A percentile compares a stretch with the other conserved stretches of the same genome.
These are phyloP conservation scores for Kokia cookei DNA, from an alignment of 441 rosid species.

Conservation along the genomic window DNA sequence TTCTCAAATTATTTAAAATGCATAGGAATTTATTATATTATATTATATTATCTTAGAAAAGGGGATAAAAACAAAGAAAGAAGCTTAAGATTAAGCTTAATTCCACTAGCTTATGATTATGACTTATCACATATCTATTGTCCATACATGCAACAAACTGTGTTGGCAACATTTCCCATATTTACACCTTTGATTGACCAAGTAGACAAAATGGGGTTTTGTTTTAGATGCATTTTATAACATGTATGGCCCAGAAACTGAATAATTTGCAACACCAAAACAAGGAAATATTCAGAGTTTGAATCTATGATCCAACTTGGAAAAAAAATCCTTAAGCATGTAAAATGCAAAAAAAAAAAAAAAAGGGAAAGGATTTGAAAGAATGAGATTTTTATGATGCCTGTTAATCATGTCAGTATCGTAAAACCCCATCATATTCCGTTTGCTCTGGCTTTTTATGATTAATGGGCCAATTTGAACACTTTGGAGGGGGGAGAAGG, in stretches of 20 bases:
- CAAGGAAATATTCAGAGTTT: background rate
- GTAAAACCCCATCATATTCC: conserved; percentile 5
- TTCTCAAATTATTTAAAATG: no score
- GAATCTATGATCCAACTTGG: background rate
- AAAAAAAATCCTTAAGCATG: background rate
- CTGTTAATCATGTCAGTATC: background rate
- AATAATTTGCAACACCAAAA: background rate
- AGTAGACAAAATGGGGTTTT: background rate
- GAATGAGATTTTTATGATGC: background rate
- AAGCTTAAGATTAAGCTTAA: background rate
- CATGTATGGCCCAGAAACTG: background rate
- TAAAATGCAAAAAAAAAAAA: background rate
- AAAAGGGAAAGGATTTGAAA: background rate
- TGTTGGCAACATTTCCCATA: background rate
- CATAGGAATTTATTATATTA: no score
- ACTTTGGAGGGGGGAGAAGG: background rate
- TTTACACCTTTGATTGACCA: background rate
- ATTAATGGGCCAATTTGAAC: background rate
- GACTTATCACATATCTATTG: background rate
- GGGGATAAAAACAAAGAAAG: background rate
- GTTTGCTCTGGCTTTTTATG: conserved; percentile 15
- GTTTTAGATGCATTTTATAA: background rate
- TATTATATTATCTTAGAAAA: no score
- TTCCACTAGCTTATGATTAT: background rate
- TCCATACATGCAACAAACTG: background rate